Percentiles rank a stretch among this genome's conserved stretches.
Evolutionary conservation across 768 basidiomycete genomes (phyloP).

Genomic region (Lyophyllum shimeji): DNA sequence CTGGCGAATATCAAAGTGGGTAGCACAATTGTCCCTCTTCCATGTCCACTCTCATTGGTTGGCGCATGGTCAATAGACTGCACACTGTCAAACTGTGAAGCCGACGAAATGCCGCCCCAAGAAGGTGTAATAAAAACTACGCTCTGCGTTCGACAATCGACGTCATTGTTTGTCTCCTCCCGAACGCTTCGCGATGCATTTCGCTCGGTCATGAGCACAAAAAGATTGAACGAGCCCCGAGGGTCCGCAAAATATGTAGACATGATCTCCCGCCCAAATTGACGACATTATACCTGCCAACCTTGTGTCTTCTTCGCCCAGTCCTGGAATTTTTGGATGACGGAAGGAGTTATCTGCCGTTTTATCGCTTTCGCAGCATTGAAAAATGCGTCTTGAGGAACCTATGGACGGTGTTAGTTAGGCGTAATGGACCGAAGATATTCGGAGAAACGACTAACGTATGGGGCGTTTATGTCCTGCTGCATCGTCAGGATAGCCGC

Average conservation of each 20-base stretch:
- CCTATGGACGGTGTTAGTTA: slow-evolving; percentile 42
- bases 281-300: slow-evolving; percentile 9
- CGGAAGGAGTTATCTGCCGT: slow-evolving; percentile 80
- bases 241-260: neutral
- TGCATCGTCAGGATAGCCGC: slow-evolving; percentile 94
- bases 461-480: slow-evolving; percentile 72
- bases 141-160: no score
- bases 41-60: no score
- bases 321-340: slow-evolving; percentile 66
- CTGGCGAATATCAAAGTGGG: neutral
- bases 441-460: slow-evolving; percentile 47
- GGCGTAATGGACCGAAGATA: neutral
- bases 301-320: slow-evolving; percentile 51
- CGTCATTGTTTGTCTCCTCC: no score
- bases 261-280: neutral
- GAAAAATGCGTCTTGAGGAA: slow-evolving; percentile 71
- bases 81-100: no score
- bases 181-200: no score
- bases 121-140: no score
- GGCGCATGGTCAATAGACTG: no score
- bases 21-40: no score
- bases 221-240: no score
- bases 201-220: no score
- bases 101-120: no score
- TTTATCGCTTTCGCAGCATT: slow-evolving; percentile 71